Percentiles rank a stretch among this genome's conserved stretches.
These are phyloP conservation scores for Eurotiales sp. DNA, from an alignment of 2,329 filamentous ascomycete species.

Conservation along the genomic window DNA sequence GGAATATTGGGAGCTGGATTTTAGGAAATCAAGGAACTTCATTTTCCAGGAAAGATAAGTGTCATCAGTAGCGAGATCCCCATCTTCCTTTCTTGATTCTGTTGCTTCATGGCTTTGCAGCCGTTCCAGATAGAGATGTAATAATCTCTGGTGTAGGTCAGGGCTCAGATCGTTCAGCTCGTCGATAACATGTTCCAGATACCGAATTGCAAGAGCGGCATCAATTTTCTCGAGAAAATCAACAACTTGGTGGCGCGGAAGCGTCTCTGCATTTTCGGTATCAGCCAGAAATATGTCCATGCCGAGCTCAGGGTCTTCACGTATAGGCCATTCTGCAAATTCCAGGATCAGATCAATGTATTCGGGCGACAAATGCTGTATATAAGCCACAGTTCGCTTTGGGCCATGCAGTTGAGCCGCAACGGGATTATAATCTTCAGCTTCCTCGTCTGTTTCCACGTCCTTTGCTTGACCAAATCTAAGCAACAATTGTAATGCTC, in stretches of 20 bases:
- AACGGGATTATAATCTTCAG: conserved; percentile 37
- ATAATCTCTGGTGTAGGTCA: conserved; percentile 80
- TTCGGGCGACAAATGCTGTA: conserved; percentile 83
- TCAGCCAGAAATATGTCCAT: conserved; percentile 95
- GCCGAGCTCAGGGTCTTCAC: conserved; percentile 65
- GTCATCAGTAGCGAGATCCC: not conserved
- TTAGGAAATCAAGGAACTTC: conserved; percentile 70
- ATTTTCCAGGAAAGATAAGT: conserved; percentile 56
- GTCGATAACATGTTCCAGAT: conserved; percentile 85
- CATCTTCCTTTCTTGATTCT: conserved; percentile 33
- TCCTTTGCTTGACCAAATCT: conserved; percentile 63
- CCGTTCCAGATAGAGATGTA: conserved; percentile 64
- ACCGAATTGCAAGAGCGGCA: conserved; percentile 67
- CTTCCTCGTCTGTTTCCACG: conserved; percentile 17
- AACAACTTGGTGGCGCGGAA: conserved; percentile 73
- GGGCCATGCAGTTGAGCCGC: conserved; percentile 68
- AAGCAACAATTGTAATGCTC: conserved; percentile 76
- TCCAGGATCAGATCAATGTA: conserved; percentile 88
- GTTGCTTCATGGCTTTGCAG: conserved; percentile 39
- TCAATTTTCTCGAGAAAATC: conserved; percentile 70
- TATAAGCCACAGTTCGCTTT: conserved; percentile 76
- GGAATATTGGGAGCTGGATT: conserved; percentile 75
- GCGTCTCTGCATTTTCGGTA: conserved; percentile 86
- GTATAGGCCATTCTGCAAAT: conserved; percentile 84
- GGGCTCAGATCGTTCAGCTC: conserved; percentile 82